These are phyloP conservation scores for Colletotrichum sp. DNA, from an alignment of 2,329 filamentous ascomycete genomes.

Conservation along the genomic window DNA sequence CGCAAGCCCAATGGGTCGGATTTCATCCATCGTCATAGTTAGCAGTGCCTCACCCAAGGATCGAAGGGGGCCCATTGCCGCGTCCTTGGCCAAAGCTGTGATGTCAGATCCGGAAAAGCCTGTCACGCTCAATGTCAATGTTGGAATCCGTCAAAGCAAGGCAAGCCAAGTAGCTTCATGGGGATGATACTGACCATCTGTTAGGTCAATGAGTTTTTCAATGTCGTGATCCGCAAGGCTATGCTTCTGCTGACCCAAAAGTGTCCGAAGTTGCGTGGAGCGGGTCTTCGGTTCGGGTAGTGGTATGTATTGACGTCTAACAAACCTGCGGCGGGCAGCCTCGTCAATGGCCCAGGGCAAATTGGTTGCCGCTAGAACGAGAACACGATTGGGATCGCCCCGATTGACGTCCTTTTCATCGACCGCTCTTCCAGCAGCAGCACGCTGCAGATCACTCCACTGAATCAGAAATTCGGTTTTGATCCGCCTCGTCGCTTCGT, in stretches of 20 bases:
- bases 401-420: conserved; percentile 69
- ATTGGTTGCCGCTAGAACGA: conserved; percentile 95
- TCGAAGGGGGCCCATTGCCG: conserved; percentile 93
- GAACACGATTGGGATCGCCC: conserved; percentile 85
- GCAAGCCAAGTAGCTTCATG: not conserved
- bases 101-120: conserved; percentile 99
- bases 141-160: not conserved
- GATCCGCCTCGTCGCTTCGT: conserved; percentile 91
- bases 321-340: conserved; percentile 88
- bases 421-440: conserved; percentile 83
- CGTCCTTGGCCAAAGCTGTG: conserved; percentile 94
- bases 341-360: conserved; percentile 98
- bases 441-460: conserved; percentile 92
- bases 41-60: conserved; percentile 89
- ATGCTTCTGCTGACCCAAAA: conserved; percentile 89
- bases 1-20: conserved; percentile 79
- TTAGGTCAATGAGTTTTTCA: conserved; percentile 74
- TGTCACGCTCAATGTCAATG: conserved; percentile 39
- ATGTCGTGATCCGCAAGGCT: conserved; percentile 76
- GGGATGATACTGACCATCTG: conserved; percentile 69
- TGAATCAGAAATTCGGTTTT: conserved; percentile 99
- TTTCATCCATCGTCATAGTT: conserved; percentile 92
- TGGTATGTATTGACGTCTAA: conserved; percentile 93
- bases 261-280: conserved; percentile 75
- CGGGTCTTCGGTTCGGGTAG: conserved; percentile 86